Conservation (phyloP, 768 basidiomycete species). For the Suillus subalutaceus region DNA sequence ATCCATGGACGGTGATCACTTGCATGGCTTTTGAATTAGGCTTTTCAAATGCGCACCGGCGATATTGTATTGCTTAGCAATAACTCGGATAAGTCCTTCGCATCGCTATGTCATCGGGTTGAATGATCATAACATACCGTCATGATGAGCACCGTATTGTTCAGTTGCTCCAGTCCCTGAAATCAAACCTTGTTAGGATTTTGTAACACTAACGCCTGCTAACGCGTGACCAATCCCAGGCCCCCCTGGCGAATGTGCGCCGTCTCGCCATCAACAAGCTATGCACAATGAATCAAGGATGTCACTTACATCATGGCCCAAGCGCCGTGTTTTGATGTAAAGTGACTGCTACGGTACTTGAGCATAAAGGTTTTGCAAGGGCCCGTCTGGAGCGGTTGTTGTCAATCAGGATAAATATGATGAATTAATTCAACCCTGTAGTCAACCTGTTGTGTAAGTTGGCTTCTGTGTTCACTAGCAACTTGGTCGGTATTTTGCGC, state of each 20-base stretch:
- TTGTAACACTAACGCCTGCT: not conserved
- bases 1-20: not conserved
- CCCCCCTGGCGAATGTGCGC: not conserved
- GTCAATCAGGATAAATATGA: not conserved
- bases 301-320: not conserved
- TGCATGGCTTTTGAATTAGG: not conserved
- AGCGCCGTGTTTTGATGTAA: not conserved
- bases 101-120: not conserved
- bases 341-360: too few relatives aligned
- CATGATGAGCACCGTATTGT: not conserved
- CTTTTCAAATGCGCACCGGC: not conserved
- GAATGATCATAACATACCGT: not conserved
- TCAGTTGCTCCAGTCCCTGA: not conserved
- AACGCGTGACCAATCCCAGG: not conserved
- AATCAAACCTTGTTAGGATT: conserved; percentile 6
- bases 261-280: not conserved
- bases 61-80: not conserved
- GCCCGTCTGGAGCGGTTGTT: not conserved
- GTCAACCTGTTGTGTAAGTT: not conserved
- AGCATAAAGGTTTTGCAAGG: not conserved
- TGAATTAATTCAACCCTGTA: conserved; percentile 4
- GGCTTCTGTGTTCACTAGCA: not conserved
- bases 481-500: conserved; percentile 5
- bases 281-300: not conserved
- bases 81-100: not conserved